Evolutionary conservation across 495 filamentous ascomycete genomes (phyloP).

Genomic region (Trypethelium eluteriae): DNA sequence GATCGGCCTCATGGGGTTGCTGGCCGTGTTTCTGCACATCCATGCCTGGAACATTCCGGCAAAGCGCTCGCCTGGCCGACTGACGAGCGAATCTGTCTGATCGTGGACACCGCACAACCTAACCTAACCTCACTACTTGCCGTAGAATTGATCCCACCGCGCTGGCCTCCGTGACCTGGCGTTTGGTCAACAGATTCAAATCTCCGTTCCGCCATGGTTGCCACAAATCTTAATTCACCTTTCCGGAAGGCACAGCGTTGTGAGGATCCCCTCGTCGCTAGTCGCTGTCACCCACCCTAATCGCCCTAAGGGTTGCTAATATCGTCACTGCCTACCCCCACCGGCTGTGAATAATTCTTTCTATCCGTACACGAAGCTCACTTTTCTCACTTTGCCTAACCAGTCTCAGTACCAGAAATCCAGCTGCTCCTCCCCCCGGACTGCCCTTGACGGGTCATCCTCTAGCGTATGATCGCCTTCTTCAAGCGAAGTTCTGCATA

Average conservation of each 20-base stretch:
- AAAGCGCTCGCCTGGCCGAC: conserved; percentile 3
- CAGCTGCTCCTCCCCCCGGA: background rate
- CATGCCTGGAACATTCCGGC: conserved; percentile 13
- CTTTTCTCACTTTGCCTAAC: background rate
- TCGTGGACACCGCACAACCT: conserved; percentile 7
- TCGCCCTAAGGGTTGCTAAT: background rate
- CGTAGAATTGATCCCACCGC: conserved; percentile 12
- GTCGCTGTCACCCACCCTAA: conserved; percentile 10
- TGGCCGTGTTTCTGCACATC: conserved; percentile 13
- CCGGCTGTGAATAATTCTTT: conserved; percentile 6
- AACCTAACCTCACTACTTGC: conserved; percentile 12
- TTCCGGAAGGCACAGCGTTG: conserved; percentile 9
- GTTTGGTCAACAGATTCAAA: conserved; percentile 13
- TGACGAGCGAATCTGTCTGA: background rate
- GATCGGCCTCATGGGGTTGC: conserved; percentile 9
- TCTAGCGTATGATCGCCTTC: conserved; percentile 3
- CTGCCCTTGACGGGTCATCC: conserved; percentile 8
- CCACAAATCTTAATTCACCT: conserved; percentile 11
- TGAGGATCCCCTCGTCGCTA: conserved; percentile 10
- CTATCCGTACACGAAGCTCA: conserved; percentile 7
- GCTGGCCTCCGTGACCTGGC: conserved; percentile 4
- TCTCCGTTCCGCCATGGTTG: conserved; percentile 13
- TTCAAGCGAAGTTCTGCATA: background rate
- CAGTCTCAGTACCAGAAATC: background rate
- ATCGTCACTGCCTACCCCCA: conserved; percentile 12